Evolutionary conservation across 306 rosid species (phyloP), one percentile per base, ranked within the genome.

Genomic region (Prunus campanulata): DNA sequence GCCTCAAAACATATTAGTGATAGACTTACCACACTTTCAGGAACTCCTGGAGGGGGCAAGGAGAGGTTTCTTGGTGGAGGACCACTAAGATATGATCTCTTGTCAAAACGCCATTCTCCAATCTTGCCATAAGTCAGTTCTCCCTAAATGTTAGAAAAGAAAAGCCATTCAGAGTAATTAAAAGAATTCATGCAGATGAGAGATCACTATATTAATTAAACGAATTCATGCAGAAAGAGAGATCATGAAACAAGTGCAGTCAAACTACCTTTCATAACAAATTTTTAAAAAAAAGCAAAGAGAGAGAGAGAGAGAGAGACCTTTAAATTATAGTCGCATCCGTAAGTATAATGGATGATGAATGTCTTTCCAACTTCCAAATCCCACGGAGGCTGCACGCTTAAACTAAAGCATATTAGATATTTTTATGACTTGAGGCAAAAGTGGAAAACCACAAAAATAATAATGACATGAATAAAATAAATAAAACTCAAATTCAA

Each of bases 81-180:
- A 78, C 89, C 86, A 76, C 70, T 68, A 70, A 93, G 93, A 93
- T 85, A 84, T 1, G 93, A 78, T 90, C 97, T 91, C 91, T 93
- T 93, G 87, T 93, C 97, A 68, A 93, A 93, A 68, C 93, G 96
- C 98, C 98, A 93, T 78, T 91, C 97, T 49, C 98, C 98, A 19
- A 85, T 67, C 85, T 88, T 90, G 27, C 97, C 98, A 73, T 90
- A 90, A 75, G 94, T 93, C 57, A 90, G 81, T 75, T 87, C 72
- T 19, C 98, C 98, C 98, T 93, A 60, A 61, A 65, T 27, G 70
- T 29, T 30, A 35, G 32, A 18, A 63, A 14, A 9, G 18, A 30
- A 25, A 76, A 49, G 71, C 49, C 76, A 57, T 64, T 15, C 22
- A 18, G 52, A 68, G 22, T 4, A 42, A 65, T 71, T 15, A 1